phyloP scores from a whole-genome alignment of 2,329 filamentous ascomycete species.

The Xylaria sp. region DNA sequence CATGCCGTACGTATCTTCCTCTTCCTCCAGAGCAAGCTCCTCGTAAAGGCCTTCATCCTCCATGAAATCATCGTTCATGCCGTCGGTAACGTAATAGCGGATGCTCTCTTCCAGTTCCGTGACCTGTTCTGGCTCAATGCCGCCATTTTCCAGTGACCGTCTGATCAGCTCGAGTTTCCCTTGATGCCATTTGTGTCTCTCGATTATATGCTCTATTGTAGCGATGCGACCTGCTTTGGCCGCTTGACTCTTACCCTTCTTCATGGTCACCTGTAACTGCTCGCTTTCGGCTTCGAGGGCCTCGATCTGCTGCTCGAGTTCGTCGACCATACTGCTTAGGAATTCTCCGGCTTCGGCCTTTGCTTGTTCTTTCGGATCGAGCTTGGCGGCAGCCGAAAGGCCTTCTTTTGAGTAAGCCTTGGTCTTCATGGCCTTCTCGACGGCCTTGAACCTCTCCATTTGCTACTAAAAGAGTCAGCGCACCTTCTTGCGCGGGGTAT shows the following conservation, averaged over 20 bases:
- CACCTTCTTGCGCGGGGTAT: slow-evolving; percentile 29
- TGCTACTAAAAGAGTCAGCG: slow-evolving; percentile 65
- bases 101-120: slow-evolving; percentile 91
- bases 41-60: slow-evolving; percentile 97
- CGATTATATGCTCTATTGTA: slow-evolving; percentile 84
- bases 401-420: slow-evolving; percentile 99
- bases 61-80: slow-evolving; percentile 87
- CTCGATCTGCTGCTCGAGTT: slow-evolving; percentile 94
- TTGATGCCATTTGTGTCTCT: slow-evolving; percentile 97
- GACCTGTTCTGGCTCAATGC: slow-evolving; percentile 87
- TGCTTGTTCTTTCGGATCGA: slow-evolving; percentile 98
- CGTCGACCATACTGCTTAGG: slow-evolving; percentile 85
- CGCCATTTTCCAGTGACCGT: slow-evolving; percentile 91
- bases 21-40: slow-evolving; percentile 89
- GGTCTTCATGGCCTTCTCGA: slow-evolving; percentile 99
- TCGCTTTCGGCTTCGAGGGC: slow-evolving; percentile 90
- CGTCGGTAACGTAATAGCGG: slow-evolving; percentile 93
- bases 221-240: slow-evolving; percentile 88
- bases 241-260: slow-evolving; percentile 91
- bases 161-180: slow-evolving; percentile 91
- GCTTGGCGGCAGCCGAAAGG: slow-evolving; percentile 86
- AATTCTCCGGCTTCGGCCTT: slow-evolving; percentile 91
- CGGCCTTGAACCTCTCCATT: slow-evolving; percentile 99
- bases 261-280: slow-evolving; percentile 85
- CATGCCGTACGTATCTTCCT: slow-evolving; percentile 89